Percentiles rank a stretch among this genome's conserved stretches.
Evolutionary conservation across 75 land plant genomes (phyloP).

Genomic region (Selaginella tamariscina): DNA sequence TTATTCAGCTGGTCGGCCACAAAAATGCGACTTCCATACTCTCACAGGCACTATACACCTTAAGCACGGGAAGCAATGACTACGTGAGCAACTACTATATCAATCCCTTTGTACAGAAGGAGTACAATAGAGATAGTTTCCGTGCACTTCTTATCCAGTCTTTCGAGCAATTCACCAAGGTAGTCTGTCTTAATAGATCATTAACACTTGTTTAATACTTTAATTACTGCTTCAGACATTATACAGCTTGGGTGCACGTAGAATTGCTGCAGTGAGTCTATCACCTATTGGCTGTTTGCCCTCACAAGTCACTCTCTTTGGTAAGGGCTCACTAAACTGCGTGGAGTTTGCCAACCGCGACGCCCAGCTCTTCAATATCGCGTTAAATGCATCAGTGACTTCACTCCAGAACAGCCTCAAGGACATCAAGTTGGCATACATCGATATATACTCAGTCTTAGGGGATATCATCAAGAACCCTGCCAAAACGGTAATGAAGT

Average conservation of each 20-base stretch:
- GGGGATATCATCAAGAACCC: background rate
- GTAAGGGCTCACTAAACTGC: background rate
- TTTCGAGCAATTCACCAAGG: background rate
- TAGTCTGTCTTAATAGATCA: too few species aligned
- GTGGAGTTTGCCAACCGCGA: constrained; percentile 1
- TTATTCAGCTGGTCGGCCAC: background rate
- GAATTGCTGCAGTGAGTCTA: background rate
- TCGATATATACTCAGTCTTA: background rate
- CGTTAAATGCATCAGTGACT: background rate
- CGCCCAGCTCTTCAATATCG: background rate
- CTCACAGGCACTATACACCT: background rate
- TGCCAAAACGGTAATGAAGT: background rate
- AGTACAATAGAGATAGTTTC: background rate
- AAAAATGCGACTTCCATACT: constrained; percentile 2
- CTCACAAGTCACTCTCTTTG: background rate
- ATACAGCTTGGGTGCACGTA: background rate
- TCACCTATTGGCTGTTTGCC: background rate
- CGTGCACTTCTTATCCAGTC: background rate
- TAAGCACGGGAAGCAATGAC: constrained; percentile 16
- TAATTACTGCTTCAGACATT: constrained; percentile 1
- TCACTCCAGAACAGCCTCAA: background rate
- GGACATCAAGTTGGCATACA: background rate
- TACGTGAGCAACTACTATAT: background rate
- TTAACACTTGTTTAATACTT: background rate
- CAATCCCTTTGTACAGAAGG: background rate